Evolutionary conservation across 768 basidiomycete genomes (phyloP), one percentile per base, ranked within the genome.

Genomic region (Clathrus columnatus): DNA sequence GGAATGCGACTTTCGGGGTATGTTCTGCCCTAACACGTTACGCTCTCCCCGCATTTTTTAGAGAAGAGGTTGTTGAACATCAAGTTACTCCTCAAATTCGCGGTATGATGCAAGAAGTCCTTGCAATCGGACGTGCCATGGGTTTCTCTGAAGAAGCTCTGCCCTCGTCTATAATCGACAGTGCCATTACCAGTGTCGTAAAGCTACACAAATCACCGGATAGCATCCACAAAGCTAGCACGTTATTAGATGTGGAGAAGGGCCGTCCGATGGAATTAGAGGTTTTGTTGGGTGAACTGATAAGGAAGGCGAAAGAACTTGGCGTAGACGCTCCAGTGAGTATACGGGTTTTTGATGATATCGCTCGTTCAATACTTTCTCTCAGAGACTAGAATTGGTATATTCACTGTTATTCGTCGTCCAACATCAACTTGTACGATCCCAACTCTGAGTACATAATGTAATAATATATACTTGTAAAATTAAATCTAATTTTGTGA

Each of bases 211-310:
- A 60, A 28, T 59, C 59, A 23, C 71, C 82, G 2, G 71, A 76
- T 2, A 75, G 70, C 59, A 70, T 51, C 7, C 76, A 82, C 49
- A 70, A 73, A 49, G 75, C 81, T 4, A 84, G 83, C 61, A 85
- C 85, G 82, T 69, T 83, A 29, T 70, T 84, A 4, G 83, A 85
- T 62, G 69, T 70, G 20, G 70, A 77, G 61, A 73, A 69, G 48
- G 77, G 75, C 2, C 71, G 70, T 51, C 82, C 84, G 36, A 76
- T 84, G 57, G 84, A 86, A 67, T 77, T 85, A 1, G 84, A 85
- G 63, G 81, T 76, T 11, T 81, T 85, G 42, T 57, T 85, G 4
- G 84, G 85, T 0, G 77, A 82, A 57, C 75, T 83, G 1, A 77
- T 83, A 20, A 66, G 78, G 43, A 69, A 80, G 69, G 82, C 77